Base-by-base conservation (phyloP, 345 rosid species). In the Luvunga scandens region DNA sequence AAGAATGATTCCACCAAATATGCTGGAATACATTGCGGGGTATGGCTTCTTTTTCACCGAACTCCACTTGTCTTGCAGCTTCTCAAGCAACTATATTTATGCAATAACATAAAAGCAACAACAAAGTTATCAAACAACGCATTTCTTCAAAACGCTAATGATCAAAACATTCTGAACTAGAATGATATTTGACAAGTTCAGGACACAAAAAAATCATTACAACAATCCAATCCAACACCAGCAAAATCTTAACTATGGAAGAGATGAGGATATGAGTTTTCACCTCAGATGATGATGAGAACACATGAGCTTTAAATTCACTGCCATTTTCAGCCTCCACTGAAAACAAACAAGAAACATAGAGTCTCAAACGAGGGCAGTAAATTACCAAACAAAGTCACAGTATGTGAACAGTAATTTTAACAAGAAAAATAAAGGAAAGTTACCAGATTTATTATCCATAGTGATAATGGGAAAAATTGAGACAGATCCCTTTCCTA, bases 21-120 rank as follows among this genome's bases (percentile, higher is more conserved):
- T 65, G 66, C 91, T 91, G 53, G 95, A 91, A 82, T 90, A 91
- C 91, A 91, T 89, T 61, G 91, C 93, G 25, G 91, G 95, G 74
- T 87, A 91, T 1, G 93, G 90, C 50, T 83, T 81, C 84, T 80
- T 88, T 70, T 85, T 76, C 82, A 80, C 89, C 25, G 83, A 78
- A 67, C 83, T 86, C 92, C 93, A 88, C 77, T 90, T 90, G 84
- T 86, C 83, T 28, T 90, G 82, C 83, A 90, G 84, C 81, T 81
- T 85, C 65, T 86, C 89, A 27, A 89, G 87, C 89, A 91, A 77
- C 95, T 91, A 79, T 16, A 50, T 63, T 22, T 45, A 67, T 65
- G 39, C 13, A 67, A 70, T 7, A 76, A 56, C 5, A 56, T 4
- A 24, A 65, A 31, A 57, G 56, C 50, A 45, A 80, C n/a, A 61